Base-by-base conservation (phyloP, 2,329 filamentous ascomycete genomes). In the Pseudogymnoascus sp. region DNA sequence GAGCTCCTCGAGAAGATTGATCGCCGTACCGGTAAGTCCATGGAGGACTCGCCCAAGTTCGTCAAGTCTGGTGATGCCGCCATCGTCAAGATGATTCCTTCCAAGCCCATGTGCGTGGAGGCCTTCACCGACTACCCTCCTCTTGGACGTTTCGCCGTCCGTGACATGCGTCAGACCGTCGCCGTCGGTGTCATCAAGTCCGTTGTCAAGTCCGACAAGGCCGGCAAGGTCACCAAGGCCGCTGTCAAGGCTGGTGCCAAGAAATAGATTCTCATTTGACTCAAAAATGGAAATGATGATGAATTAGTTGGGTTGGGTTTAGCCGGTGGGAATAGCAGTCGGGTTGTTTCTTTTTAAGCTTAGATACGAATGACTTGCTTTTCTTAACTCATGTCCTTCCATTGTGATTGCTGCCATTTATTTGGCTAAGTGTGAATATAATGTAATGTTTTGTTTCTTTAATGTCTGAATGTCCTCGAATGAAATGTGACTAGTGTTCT, bases 91-190 rank as follows among this genome's bases (percentile, higher is more conserved):
- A 97, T 99, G 94, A 76, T 96, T 84, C 94, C 94, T 77, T 96
- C 92, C 83, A 99, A 99, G 92, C 94, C 94, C 77, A 99, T 99
- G 94, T 99, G 94, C 80, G 94, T 99, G 79, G 94, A 99, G 90
- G 83, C 94, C 72, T 99, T 97, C 91, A 96, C 92, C 74, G 91
- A 96, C 76, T 99, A 97, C 85, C 92, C 94, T 74, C 94, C 94
- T 79, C 91, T 99, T 73, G 94, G 94, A 78, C 92, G 94, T 88
- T 99, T 99, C 86, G 94, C 94, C 78, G 94, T 99, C 85, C 92
- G 92, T 88, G 92, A 96, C 82, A 96, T 96, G 92, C 81, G 83
- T 76, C 83, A 89, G 76, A 92, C 89, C 79, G 89, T 94, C 70
- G 89, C 89, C 69, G 89, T 94, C 79, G 88, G 90, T 87, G 89